Base-by-base conservation (phyloP, 192 early-diverging fungal genomes). In the Coemansia asiatica region DNA sequence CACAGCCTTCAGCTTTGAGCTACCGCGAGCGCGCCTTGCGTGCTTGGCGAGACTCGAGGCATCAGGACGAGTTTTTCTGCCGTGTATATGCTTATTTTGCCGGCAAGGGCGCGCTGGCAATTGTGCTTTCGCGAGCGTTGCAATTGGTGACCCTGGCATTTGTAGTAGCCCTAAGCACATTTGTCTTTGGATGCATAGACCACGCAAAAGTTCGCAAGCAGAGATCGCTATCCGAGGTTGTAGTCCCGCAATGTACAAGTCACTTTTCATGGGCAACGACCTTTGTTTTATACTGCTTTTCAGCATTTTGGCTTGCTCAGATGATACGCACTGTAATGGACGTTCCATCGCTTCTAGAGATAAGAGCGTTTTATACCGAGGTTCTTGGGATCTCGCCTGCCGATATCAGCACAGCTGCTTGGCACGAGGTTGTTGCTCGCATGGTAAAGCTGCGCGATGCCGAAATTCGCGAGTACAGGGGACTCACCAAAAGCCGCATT, bases 181-280 rank as follows among this genome's bases (percentile, higher is more conserved):
- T 98, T 79, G 80, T 97, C 18, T 76, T 92, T 62, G 87, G 89
- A 19, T 98, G 98, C 81, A 85, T 99, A 29, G 90, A 98, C 76
- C 92, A 96, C 71, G 84, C 90, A 13, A 82, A 85, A 49, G 82
- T 97, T n/a, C 84, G 86, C 13, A 71, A 82, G 48, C 85, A 87
- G 38, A 85, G 90, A 61, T 81, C 75, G 46, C 79, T 99, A 47
- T 76, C 84, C 0, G 89, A 94, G 18, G 90, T 97, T 0, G 80
- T 98, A 25, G 69, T 89, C 22, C 87, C 89, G 18, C 85, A 94
- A 55, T 97, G 96, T 68, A 53, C 91, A 10, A 88, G 66, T 22
- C 85, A 85, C 27, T 76, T 94, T 28, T 84, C 89, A 6, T 84
- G 86, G 50, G 69, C 73, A 4, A 85, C 77, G 7, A 71, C 83